Base-by-base conservation (phyloP, 305 asterid species). In the Fraxinus ornus region DNA sequence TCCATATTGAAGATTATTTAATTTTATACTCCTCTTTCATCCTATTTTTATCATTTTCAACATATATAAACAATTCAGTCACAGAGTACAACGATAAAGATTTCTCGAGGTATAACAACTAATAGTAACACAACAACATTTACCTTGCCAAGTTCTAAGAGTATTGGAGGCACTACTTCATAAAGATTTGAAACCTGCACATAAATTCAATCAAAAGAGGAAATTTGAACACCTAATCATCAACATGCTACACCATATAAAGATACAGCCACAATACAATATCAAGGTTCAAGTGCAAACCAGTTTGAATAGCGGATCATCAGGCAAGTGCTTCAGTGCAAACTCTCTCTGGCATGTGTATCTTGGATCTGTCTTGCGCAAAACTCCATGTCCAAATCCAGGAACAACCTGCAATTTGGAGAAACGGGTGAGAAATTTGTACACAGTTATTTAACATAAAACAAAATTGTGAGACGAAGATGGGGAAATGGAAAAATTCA, bases 91-190 rank as follows among this genome's bases (percentile, higher is more conserved):
- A 17, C 21, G 81, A 24, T 78, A 78, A 8, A 79, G 17, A 52
- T 4, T 39, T 28, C 30, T 52, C 28, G 39, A 37, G 26, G 33
- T 22, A 73, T 24, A 64, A 73, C 55, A 88, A 77, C 78, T 70
- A 72, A 60, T 26, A 52, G 70, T 44, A 44, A 24, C 33, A 24
- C 39, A 33, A 68, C 57, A 80, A 78, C 19, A 32, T 70, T 83
- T 89, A 92, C 98, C 97, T 95, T 95, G 86, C 99, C 99, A 70
- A 95, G 99, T 87, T 95, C 96, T 87, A 93, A 87, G 28, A 95
- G 92, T 66, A 95, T 86, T 2, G 99, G 96, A 76, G 99, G 99
- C 83, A 95, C 99, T 47, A 95, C 97, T 85, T 95, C 97, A 83
- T 94, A 95, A 79, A 95, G 97, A 86, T 94, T 91, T 72, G 99